Percentiles rank a stretch among this genome's conserved stretches.
Conservation (phyloP, 1,284 basidiomycete genomes). For the Mycena citricolor region DNA sequence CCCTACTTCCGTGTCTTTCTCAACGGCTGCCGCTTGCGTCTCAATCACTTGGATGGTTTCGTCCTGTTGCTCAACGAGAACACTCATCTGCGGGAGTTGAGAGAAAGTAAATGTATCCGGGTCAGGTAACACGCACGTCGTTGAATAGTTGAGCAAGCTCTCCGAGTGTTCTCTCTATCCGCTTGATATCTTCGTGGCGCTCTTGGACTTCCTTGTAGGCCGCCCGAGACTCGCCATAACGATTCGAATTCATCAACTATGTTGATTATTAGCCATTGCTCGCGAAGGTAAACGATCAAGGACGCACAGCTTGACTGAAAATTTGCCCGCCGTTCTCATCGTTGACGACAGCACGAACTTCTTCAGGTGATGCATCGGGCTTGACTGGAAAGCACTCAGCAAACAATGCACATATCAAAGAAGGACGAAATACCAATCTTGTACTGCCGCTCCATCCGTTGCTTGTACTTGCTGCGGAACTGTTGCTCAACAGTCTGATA, state of each 20-base stretch:
- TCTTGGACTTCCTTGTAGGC: conserved; percentile 96
- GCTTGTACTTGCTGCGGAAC: conserved; percentile 90
- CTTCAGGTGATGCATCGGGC: conserved; percentile 91
- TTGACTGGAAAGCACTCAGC: conserved; percentile 59
- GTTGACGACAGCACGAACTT: conserved; percentile 84
- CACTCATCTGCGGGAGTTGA: conserved; percentile 62
- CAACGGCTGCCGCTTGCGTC: conserved; percentile 67
- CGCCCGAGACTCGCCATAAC: conserved; percentile 86
- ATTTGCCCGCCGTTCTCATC: conserved; percentile 87
- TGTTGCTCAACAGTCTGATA: conserved; percentile 93
- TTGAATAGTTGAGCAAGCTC: conserved; percentile 96
- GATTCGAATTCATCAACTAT: conserved; percentile 87
- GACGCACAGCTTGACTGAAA: conserved; percentile 89
- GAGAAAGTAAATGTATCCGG: conserved; percentile 8
- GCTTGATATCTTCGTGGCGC: conserved; percentile 93
- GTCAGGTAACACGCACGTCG: conserved; percentile 54
- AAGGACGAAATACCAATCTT: conserved; percentile 76
- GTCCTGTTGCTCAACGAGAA: conserved; percentile 91
- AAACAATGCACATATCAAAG: conserved; percentile 4
- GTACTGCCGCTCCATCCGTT: conserved; percentile 94
- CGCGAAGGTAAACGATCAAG: background rate
- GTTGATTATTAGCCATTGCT: conserved; percentile 9
- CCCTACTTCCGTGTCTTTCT: conserved; percentile 84
- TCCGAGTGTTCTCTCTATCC: conserved; percentile 89
- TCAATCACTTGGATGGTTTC: conserved; percentile 84